phyloP scores from a whole-genome alignment of 179 eudicot species.

The Drosera spatulata region DNA sequence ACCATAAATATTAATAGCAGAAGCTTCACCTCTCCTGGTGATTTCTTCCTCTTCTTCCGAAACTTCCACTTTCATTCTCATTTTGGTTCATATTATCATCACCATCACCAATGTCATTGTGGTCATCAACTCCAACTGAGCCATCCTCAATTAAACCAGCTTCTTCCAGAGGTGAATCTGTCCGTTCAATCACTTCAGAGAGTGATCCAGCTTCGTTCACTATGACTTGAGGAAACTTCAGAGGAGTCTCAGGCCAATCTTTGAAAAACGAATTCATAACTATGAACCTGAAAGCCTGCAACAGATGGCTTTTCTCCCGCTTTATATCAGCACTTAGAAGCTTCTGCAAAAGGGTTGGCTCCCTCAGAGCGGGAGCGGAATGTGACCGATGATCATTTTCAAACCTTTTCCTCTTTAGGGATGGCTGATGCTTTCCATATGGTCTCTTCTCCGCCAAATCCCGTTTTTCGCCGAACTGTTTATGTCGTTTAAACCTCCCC shows the following conservation, averaged over 20 bases:
- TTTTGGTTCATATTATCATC: no score
- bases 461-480: constrained; percentile 23
- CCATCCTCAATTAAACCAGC: no score
- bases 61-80: no score
- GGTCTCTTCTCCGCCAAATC: constrained; percentile 20
- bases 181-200: constrained; percentile 1
- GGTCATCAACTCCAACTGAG: background rate
- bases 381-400: constrained; percentile 9
- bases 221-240: constrained; percentile 49
- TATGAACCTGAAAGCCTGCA: constrained; percentile 88
- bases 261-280: constrained; percentile 71
- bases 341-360: constrained; percentile 73
- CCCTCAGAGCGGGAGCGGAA: constrained; percentile 10
- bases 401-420: constrained; percentile 16
- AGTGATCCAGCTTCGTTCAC: constrained; percentile 31
- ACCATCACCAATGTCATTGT: background rate
- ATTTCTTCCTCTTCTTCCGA: no score
- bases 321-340: constrained; percentile 61
- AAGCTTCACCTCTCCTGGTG: no score
- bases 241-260: constrained; percentile 51
- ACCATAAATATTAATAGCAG: no score
- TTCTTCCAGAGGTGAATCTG: no score
- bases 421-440: constrained; percentile 12
- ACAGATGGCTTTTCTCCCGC: constrained; percentile 46
- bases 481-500: constrained; percentile 29